Conservation (phyloP, 257 asterid species). For the Lithospermum erythrorhizon region DNA sequence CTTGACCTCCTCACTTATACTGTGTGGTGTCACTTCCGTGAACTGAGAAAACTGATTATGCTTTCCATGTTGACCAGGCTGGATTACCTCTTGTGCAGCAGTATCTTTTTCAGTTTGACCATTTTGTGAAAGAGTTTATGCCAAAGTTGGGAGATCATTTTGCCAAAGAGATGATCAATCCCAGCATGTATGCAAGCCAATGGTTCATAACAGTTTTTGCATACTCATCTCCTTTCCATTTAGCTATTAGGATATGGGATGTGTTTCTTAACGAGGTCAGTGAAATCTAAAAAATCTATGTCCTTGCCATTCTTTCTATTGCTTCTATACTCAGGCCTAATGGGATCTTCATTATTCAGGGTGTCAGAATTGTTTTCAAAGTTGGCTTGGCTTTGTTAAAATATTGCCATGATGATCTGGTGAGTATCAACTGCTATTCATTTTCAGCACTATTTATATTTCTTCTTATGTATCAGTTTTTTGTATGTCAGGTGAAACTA, state of each 20-base stretch:
- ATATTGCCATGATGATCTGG: slow-evolving; percentile 92
- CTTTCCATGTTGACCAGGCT: slow-evolving; percentile 41
- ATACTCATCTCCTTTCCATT: slow-evolving; percentile 88
- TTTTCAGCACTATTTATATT: slow-evolving; percentile 3
- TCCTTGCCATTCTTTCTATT: slow-evolving; percentile 11
- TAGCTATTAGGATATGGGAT: slow-evolving; percentile 98
- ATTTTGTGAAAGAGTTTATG: slow-evolving; percentile 51
- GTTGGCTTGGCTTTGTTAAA: slow-evolving; percentile 86
- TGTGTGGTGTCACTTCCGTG: slow-evolving; percentile 1
- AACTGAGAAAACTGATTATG: slow-evolving; percentile 7
- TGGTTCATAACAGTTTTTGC: slow-evolving; percentile 98
- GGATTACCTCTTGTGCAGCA: slow-evolving; percentile 99
- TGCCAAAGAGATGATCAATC: slow-evolving; percentile 80
- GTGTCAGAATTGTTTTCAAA: slow-evolving; percentile 79
- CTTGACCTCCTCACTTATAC: not conserved
- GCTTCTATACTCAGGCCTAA: slow-evolving; percentile 10
- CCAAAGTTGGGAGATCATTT: slow-evolving; percentile 92
- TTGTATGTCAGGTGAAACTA: slow-evolving; percentile 51
- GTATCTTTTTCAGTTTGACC: slow-evolving; percentile 75
- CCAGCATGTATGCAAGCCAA: slow-evolving; percentile 99
- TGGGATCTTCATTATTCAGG: slow-evolving; percentile 33
- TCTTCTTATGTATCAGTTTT: not conserved
- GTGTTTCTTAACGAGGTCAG: slow-evolving; percentile 94
- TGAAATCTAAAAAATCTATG: slow-evolving; percentile 4
- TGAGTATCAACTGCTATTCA: slow-evolving; percentile 15